Conservation (phyloP, 1,284 basidiomycete species). For the Cryptococcus sp. region DNA sequence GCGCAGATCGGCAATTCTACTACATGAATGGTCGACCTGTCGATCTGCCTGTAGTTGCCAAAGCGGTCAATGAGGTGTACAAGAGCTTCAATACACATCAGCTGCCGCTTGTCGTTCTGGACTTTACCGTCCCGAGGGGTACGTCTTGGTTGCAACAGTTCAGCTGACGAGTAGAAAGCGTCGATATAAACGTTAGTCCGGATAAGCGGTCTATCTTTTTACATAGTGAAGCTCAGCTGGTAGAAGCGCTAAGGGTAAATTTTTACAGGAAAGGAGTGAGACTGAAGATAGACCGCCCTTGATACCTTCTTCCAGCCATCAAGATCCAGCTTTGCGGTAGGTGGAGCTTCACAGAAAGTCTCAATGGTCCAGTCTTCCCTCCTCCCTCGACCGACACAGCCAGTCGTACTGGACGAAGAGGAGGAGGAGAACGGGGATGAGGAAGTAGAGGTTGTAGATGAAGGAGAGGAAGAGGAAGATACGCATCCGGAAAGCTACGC, state of each 20-base stretch:
- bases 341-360: constrained; percentile 39
- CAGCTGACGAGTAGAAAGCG: constrained; percentile 57
- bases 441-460: neutral
- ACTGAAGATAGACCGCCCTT: constrained; percentile 51
- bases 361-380: constrained; percentile 13
- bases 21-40: constrained; percentile 93
- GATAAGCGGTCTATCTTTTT: constrained; percentile 94
- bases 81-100: constrained; percentile 76
- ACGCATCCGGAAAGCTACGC: too few species aligned
- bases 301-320: constrained; percentile 63
- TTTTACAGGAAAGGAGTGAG: neutral
- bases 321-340: constrained; percentile 64
- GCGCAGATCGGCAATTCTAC: constrained; percentile 85
- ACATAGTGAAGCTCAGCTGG: constrained; percentile 78
- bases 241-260: constrained; percentile 70
- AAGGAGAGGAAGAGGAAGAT: neutral
- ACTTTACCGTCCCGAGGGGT: constrained; percentile 77
- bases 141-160: constrained; percentile 8
- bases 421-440: neutral
- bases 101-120: constrained; percentile 74
- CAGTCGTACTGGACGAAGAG: neutral
- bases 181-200: constrained; percentile 94
- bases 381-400: neutral
- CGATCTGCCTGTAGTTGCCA: constrained; percentile 72
- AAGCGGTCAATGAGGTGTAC: constrained; percentile 85